Conservation (phyloP, 2,329 filamentous ascomycete species). For the Chaetomium olivaceum region DNA sequence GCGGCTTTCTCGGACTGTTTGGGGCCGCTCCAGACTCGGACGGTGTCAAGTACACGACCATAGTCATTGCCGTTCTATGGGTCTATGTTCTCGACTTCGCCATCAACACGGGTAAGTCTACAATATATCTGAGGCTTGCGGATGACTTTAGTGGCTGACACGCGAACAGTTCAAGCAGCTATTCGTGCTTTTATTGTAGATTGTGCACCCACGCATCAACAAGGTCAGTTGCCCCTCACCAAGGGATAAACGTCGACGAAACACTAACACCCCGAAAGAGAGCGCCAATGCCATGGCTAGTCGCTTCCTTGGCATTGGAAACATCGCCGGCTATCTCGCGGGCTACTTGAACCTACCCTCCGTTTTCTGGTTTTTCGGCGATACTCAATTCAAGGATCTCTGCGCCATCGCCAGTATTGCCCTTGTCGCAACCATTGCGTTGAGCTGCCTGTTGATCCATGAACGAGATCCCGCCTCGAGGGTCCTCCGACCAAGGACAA, state of each 20-base stretch:
- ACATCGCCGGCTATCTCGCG: constrained; percentile 86
- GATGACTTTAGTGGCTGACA: constrained; percentile 13
- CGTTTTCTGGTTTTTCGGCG: constrained; percentile 75
- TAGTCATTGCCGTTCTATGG: constrained; percentile 78
- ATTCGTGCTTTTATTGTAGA: constrained; percentile 93
- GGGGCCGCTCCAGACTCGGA: constrained; percentile 66
- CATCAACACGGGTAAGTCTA: constrained; percentile 76
- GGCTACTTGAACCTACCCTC: constrained; percentile 79
- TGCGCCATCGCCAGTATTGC: constrained; percentile 80
- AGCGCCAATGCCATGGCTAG: constrained; percentile 93
- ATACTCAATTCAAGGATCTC: constrained; percentile 90
- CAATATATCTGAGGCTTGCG: not conserved
- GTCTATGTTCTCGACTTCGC: constrained; percentile 92
- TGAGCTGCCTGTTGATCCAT: constrained; percentile 68
- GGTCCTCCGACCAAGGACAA: constrained; percentile 60
- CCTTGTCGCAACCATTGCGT: constrained; percentile 66
- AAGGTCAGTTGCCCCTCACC: constrained; percentile 48
- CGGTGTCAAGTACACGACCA: constrained; percentile 65
- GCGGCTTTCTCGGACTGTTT: constrained; percentile 67
- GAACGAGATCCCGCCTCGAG: constrained; percentile 78
- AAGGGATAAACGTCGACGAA: not conserved
- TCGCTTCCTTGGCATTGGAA: constrained; percentile 80
- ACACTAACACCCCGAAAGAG: constrained; percentile 49
- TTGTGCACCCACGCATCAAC: constrained; percentile 87
- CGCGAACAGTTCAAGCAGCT: constrained; percentile 72